These are phyloP conservation scores for Phalaenopsis aphrodite DNA, from an alignment of 106 monocot genomes.

Conservation along the genomic window DNA sequence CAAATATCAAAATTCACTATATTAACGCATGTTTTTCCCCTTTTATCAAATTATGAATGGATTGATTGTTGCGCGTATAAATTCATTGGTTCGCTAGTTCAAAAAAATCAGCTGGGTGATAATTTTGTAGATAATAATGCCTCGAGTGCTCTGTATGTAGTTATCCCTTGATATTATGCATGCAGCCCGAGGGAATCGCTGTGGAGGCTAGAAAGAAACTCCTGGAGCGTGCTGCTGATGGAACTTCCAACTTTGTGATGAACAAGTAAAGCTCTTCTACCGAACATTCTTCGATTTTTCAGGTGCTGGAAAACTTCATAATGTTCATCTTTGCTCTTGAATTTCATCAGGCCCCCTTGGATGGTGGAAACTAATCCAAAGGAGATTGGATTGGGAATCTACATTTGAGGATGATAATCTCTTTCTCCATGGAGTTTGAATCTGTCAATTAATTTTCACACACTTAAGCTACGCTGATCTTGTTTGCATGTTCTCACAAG, in stretches of 20 bases:
- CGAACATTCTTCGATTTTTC: background rate
- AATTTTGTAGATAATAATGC: no score
- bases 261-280: constrained; percentile 50
- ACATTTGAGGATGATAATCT: constrained; percentile 33
- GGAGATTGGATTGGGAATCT: constrained; percentile 78
- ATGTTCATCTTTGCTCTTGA: background rate
- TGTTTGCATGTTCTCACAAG: background rate
- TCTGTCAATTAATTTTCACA: background rate
- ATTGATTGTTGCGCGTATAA: no score
- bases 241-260: constrained; percentile 75
- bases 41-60: no score
- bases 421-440: background rate
- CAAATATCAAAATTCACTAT: no score
- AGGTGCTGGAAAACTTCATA: no score
- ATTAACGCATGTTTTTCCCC: no score
- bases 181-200: constrained; percentile 67
- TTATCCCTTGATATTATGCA: background rate
- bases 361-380: constrained; percentile 92
- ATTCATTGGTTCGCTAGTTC: no score
- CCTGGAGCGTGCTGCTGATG: constrained; percentile 63
- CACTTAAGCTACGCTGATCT: background rate
- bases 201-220: constrained; percentile 69
- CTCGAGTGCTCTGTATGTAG: no score
- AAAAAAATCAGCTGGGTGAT: no score
- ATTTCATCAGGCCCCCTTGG: constrained; percentile 61